phyloP scores from a whole-genome alignment of 2,329 filamentous ascomycete genomes.

The Xylariaceae sp. region DNA sequence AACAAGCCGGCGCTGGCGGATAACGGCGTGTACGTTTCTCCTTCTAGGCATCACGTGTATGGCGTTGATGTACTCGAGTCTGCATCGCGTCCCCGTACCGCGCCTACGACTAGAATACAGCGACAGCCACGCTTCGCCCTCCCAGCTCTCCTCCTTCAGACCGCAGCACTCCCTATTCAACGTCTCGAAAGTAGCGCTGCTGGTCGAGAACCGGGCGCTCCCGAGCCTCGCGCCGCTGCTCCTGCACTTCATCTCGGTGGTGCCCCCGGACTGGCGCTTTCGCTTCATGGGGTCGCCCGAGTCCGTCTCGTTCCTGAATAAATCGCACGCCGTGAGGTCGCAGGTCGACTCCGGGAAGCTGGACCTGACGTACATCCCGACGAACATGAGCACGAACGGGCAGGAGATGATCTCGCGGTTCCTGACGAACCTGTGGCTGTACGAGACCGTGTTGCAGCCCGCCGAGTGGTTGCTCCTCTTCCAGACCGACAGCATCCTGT shows the following conservation, averaged over 20 bases:
- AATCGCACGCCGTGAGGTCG: constrained; percentile 53
- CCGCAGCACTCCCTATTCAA: constrained; percentile 48
- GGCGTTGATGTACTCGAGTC: constrained; percentile 41
- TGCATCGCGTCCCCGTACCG: constrained; percentile 22
- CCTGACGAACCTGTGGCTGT: constrained; percentile 59
- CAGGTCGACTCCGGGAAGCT: constrained; percentile 54
- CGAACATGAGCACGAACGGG: constrained; percentile 57
- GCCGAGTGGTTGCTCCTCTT: constrained; percentile 63
- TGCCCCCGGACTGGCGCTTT: constrained; percentile 64
- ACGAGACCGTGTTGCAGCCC: constrained; percentile 54
- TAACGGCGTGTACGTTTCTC: constrained; percentile 34
- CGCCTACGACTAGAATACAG: constrained; percentile 43
- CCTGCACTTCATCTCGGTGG: constrained; percentile 62
- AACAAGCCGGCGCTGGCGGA: constrained; percentile 45
- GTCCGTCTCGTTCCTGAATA: constrained; percentile 54
- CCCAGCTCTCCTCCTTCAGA: constrained; percentile 5
- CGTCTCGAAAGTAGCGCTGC: constrained; percentile 59
- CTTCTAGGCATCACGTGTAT: constrained; percentile 28
- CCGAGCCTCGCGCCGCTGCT: constrained; percentile 59
- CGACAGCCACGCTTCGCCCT: constrained; percentile 16
- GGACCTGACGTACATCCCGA: constrained; percentile 58
- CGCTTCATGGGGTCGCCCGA: constrained; percentile 60
- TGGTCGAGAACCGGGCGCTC: constrained; percentile 60
- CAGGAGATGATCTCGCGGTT: constrained; percentile 61
- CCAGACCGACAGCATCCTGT: constrained; percentile 62